A percentile compares a stretch with the other conserved stretches of the same genome.
Conservation (phyloP, 257 asterid genomes). For the Jasminum sambac region DNA sequence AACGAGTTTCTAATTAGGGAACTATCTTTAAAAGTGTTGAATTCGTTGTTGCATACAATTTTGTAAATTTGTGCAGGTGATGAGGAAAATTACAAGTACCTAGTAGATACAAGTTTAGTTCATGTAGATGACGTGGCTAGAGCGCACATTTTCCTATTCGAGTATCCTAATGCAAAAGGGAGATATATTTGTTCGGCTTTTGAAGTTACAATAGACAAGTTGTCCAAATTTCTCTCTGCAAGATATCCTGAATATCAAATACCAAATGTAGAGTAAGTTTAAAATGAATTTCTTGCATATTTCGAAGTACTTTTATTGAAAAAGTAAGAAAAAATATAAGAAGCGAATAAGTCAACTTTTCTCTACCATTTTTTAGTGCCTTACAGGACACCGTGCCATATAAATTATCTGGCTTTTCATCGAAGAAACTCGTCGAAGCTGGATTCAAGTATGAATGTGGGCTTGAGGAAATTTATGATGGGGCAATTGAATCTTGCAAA, state of each 20-base stretch:
- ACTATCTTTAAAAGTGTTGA: too few relatives aligned
- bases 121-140: slow-evolving; percentile 49
- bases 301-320: too few relatives aligned
- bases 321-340: too few relatives aligned
- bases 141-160: slow-evolving; percentile 52
- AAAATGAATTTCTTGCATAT: background rate
- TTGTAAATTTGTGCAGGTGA: slow-evolving; percentile 24
- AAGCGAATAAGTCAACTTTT: background rate
- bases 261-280: slow-evolving; percentile 43
- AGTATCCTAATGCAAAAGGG: slow-evolving; percentile 44
- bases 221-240: slow-evolving; percentile 31
- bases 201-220: slow-evolving; percentile 31
- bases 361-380: slow-evolving; percentile 20
- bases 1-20: background rate
- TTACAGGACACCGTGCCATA: background rate
- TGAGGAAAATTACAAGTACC: slow-evolving; percentile 5
- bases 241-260: slow-evolving; percentile 46
- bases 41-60: background rate
- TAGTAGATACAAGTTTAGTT: slow-evolving; percentile 19
- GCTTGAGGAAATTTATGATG: slow-evolving; percentile 9
- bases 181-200: slow-evolving; percentile 48
- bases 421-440: slow-evolving; percentile 12
- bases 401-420: background rate
- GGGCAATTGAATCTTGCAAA: slow-evolving; percentile 16
- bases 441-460: slow-evolving; percentile 7